Base-by-base conservation (phyloP, 2,329 filamentous ascomycete species). In the Aaosphaeria pasadenensis region DNA sequence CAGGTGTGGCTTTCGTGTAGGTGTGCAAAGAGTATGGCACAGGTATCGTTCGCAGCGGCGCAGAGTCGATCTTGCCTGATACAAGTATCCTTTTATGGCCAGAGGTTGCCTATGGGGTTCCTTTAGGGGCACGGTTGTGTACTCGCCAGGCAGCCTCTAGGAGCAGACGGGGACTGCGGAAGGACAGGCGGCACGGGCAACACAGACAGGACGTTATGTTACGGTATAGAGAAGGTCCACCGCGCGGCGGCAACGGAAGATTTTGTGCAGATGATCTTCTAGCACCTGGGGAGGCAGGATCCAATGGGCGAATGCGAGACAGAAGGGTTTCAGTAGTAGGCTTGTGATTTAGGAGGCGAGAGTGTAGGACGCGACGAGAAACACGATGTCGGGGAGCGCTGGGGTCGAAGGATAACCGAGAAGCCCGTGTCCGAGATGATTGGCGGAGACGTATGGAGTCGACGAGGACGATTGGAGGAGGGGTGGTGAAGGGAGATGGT, bases 201-300 rank as follows among this genome's bases (percentile, higher is more conserved):
- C 17, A 24, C 17, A 24, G 17, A 24, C 17, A 24, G 17, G 17
- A 24, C 17, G 17, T 24, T 24, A 24, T 24, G 17, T 24, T 24
- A 24, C 17, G 17, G 17, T 24, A 24, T 24, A 24, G 17, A 24
- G 17, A 24, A 24, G 17, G 17, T 24, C 9, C 11, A 48, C 55
- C 60, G 60, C 59, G 57, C 52, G 46, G 55, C 61, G 63, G 63
- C 52, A 57, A 24, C 65, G 74, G 73, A 74, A 70, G 72, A 75
- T 76, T 71, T 67, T 70, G 72, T 77, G 75, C 76, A 78, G 75
- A 77, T 78, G 75, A 78, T 77, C 72, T 73, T 66, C 62, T 48
- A 58, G 50, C 51, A 39, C 54, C 56, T 57, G 56, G 48, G 51
- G 55, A 49, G 54, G 48, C 51, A 33, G 42, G 52, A 57, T 46